These are phyloP conservation scores for Phytophthora sp. DNA, from an alignment of 352 stramenopile genomes.

Conservation along the genomic window DNA sequence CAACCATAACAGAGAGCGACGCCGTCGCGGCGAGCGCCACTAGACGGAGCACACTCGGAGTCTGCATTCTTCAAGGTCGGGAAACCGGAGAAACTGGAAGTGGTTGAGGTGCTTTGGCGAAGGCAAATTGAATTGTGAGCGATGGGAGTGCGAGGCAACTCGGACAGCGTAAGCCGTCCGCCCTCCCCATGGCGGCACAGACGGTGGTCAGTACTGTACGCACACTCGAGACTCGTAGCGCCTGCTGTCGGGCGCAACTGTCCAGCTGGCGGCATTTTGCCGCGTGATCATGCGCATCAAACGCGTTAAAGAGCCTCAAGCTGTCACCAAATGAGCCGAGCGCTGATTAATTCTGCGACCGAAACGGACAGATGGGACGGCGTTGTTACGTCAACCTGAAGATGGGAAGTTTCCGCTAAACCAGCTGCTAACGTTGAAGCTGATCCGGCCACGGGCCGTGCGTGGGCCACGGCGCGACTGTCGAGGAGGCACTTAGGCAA, in stretches of 20 bases:
- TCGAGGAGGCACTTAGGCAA: too few species aligned
- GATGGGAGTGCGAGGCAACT: constrained; percentile 12
- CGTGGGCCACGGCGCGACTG: too few species aligned
- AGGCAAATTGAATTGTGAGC: constrained; percentile 41
- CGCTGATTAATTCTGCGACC: constrained; percentile 5
- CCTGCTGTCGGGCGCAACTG: background rate
- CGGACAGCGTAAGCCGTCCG: too few species aligned
- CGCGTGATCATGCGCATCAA: too few species aligned
- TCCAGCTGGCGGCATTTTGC: constrained; percentile 3
- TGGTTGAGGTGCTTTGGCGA: constrained; percentile 17
- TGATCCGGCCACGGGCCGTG: too few species aligned
- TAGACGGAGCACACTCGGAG: constrained; percentile 30
- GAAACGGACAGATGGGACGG: constrained; percentile 16
- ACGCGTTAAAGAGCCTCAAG: background rate
- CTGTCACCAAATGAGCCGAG: constrained; percentile 1
- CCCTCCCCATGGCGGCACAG: constrained; percentile 23
- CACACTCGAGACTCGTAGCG: background rate
- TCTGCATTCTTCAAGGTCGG: constrained; percentile 41
- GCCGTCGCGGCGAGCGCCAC: constrained; percentile 21
- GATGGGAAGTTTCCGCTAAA: background rate
- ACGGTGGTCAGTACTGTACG: too few species aligned
- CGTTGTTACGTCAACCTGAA: constrained; percentile 8
- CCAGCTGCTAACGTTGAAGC: constrained; percentile 12
- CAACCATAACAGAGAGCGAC: too few species aligned
- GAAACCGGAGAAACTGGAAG: constrained; percentile 3